phyloP scores from a whole-genome alignment of 148 eudicot species.

The Limonium bicolor region DNA sequence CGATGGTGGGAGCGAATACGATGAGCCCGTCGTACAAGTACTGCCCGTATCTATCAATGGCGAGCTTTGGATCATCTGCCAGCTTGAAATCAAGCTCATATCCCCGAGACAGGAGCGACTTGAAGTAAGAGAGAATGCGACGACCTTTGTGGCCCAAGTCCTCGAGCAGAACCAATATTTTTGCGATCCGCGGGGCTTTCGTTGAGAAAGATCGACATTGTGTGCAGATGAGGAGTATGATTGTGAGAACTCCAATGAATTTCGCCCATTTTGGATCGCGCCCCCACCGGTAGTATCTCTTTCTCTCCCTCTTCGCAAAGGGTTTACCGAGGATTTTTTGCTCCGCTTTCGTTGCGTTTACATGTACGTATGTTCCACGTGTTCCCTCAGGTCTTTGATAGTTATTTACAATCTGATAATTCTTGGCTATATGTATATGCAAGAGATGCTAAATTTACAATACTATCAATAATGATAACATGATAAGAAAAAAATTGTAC shows the following conservation, averaged over 20 bases:
- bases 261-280: constrained; percentile 32
- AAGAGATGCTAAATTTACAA: no score
- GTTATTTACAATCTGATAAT: no score
- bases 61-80: constrained; percentile 32
- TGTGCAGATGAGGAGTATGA: constrained; percentile 13
- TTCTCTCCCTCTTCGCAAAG: no score
- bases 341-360: no score
- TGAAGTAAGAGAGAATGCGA: constrained; percentile 36
- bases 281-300: no score
- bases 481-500: no score
- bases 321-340: no score
- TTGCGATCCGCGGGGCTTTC: constrained; percentile 22
- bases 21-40: constrained; percentile 39
- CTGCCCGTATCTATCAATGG: constrained; percentile 33
- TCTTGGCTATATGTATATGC: no score
- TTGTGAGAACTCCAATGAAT: constrained; percentile 9
- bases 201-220: constrained; percentile 21
- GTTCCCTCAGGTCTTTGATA: no score
- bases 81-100: constrained; percentile 44
- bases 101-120: constrained; percentile 24
- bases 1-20: constrained; percentile 30
- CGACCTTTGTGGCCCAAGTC: constrained; percentile 31
- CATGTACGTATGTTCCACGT: no score
- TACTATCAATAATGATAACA: no score
- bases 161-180: constrained; percentile 32